phyloP scores from a whole-genome alignment of 192 early-diverging fungal genomes.

The Globomyces pollinis-pini region DNA sequence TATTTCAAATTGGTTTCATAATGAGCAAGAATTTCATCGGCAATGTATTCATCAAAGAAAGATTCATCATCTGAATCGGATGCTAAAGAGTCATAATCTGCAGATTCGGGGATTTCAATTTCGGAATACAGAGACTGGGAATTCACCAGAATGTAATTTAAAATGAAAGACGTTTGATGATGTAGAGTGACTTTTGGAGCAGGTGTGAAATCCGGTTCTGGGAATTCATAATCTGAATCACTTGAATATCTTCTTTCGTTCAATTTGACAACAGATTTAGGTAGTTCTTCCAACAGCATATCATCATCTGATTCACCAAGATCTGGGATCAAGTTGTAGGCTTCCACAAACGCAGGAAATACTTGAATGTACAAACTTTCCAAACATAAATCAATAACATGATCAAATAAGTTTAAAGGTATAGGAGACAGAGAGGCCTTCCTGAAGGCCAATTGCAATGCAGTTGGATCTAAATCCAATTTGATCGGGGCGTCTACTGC shows the following conservation, averaged over 20 bases:
- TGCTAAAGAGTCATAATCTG: no score
- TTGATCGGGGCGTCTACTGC: not conserved
- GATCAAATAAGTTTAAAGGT: not conserved
- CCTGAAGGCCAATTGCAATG: not conserved
- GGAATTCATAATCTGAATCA: not conserved
- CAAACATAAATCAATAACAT: not conserved
- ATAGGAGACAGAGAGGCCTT: not conserved
- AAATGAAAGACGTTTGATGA: slow-evolving; percentile 5
- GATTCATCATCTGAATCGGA: no score
- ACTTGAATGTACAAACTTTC: not conserved
- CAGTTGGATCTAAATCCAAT: not conserved
- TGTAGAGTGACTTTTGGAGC: not conserved
- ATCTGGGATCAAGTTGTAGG: not conserved
- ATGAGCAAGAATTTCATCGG: no score
- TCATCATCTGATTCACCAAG: not conserved
- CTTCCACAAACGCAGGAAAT: not conserved
- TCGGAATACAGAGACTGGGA: slow-evolving; percentile 4
- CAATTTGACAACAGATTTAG: no score
- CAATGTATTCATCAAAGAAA: no score
- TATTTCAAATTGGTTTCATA: no score
- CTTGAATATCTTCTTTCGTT: no score
- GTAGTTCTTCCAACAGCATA: no score
- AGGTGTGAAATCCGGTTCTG: not conserved
- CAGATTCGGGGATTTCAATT: no score
- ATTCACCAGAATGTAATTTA: not conserved